A percentile compares a stretch with the other conserved stretches of the same genome.
Conservation (phyloP, 2,329 filamentous ascomycete genomes). For the Cordyceps sp. region DNA sequence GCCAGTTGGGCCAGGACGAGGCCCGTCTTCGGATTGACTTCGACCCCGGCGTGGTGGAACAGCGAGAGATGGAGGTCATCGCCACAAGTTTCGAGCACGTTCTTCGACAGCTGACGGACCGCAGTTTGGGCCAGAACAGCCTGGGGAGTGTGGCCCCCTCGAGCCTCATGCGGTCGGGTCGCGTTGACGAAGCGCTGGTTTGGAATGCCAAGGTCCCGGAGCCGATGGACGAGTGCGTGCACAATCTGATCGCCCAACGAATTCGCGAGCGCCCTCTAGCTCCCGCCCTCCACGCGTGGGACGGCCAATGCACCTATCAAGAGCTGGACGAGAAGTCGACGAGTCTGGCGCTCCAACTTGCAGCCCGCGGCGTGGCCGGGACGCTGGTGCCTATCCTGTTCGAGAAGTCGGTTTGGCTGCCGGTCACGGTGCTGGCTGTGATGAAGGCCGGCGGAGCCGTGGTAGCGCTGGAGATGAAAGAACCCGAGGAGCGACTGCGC, state of each 20-base stretch:
- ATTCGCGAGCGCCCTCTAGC: slow-evolving; percentile 2
- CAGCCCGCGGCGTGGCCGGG: slow-evolving; percentile 7
- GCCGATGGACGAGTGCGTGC: slow-evolving; percentile 4
- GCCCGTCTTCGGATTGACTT: not conserved
- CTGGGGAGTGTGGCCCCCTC: not conserved
- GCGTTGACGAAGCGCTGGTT: not conserved
- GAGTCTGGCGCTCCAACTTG: slow-evolving; percentile 3
- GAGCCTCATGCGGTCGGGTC: not conserved
- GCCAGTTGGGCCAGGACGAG: not conserved
- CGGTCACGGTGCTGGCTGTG: slow-evolving; percentile 14
- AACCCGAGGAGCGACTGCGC: slow-evolving; percentile 3
- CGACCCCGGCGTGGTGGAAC: not conserved
- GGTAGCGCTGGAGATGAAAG: slow-evolving; percentile 5
- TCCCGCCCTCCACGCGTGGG: slow-evolving; percentile 10
- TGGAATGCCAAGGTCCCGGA: slow-evolving; percentile 6
- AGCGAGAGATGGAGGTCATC: not conserved
- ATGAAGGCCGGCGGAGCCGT: slow-evolving; percentile 14
- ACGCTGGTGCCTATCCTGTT: slow-evolving; percentile 15
- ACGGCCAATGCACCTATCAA: slow-evolving; percentile 9
- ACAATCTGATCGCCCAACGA: slow-evolving; percentile 6
- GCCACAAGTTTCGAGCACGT: not conserved
- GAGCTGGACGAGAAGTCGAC: slow-evolving; percentile 5
- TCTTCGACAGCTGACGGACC: not conserved
- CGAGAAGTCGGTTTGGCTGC: slow-evolving; percentile 16
- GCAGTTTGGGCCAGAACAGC: not conserved